These are phyloP conservation scores for Neurospora sp. DNA, from an alignment of 495 filamentous ascomycete species.

Conservation along the genomic window DNA sequence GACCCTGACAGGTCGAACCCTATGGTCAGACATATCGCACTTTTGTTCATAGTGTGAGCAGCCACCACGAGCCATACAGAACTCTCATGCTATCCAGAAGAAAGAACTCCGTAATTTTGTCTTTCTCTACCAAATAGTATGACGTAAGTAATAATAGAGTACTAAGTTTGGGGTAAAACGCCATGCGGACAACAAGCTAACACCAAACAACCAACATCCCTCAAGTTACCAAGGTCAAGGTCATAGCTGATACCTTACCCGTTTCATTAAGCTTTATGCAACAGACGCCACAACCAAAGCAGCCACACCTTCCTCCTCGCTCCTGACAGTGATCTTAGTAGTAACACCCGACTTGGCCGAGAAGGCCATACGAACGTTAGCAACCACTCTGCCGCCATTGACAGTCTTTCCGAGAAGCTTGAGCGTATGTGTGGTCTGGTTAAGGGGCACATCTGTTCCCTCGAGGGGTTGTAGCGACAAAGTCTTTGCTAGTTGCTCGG, in stretches of 20 bases:
- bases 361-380: constrained; percentile 85
- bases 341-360: constrained; percentile 87
- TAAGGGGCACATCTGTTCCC: constrained; percentile 81
- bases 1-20: not conserved
- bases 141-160: not conserved
- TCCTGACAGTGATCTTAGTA: constrained; percentile 81
- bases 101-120: not conserved
- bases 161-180: not conserved
- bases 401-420: constrained; percentile 96
- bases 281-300: constrained; percentile 74
- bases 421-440: constrained; percentile 81
- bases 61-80: not conserved
- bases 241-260: not conserved
- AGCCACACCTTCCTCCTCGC: constrained; percentile 88
- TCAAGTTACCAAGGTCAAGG: not conserved
- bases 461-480: constrained; percentile 91
- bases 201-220: not conserved
- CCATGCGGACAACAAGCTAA: not conserved
- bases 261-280: constrained; percentile 42
- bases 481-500: constrained; percentile 75
- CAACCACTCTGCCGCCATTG: constrained; percentile 78
- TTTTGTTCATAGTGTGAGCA: not conserved
- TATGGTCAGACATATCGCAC: not conserved
- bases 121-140: not conserved
- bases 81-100: not conserved